phyloP scores from a whole-genome alignment of 768 basidiomycete genomes.

The Psilocybe tampanensis region DNA sequence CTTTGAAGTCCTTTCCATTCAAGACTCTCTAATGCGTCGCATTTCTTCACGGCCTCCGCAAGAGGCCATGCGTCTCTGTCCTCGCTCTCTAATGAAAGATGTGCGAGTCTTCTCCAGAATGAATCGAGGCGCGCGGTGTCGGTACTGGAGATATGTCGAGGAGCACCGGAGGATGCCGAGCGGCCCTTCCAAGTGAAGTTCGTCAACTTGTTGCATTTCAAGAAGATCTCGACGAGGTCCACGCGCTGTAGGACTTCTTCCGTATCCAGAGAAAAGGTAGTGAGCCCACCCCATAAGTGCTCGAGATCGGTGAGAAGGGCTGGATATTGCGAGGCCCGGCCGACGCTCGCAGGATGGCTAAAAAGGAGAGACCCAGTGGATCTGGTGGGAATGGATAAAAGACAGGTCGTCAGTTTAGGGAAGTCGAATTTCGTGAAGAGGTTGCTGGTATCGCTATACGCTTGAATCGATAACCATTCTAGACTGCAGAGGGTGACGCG shows the following conservation, averaged over 20 bases:
- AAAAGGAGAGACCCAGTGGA: neutral
- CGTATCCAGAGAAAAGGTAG: neutral
- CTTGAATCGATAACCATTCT: neutral
- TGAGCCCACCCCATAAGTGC: neutral
- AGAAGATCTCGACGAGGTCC: neutral
- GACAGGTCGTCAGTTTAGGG: neutral
- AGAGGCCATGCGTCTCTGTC: neutral
- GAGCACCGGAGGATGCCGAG: no score
- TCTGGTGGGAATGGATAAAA: neutral
- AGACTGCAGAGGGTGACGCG: neutral
- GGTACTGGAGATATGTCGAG: neutral
- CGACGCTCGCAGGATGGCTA: no score
- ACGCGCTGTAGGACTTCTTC: neutral
- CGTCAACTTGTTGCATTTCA: neutral
- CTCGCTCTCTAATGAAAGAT: neutral
- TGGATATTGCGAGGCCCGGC: no score
- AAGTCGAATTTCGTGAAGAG: neutral
- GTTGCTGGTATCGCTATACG: neutral
- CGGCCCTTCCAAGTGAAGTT: neutral
- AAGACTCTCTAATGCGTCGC: neutral
- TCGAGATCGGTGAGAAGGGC: neutral
- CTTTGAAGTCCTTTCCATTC: neutral
- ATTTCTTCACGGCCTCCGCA: neutral
- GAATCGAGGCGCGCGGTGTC: neutral
- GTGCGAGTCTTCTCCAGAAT: neutral